phyloP scores from a whole-genome alignment of 768 basidiomycete genomes.

The Russula sp. region DNA sequence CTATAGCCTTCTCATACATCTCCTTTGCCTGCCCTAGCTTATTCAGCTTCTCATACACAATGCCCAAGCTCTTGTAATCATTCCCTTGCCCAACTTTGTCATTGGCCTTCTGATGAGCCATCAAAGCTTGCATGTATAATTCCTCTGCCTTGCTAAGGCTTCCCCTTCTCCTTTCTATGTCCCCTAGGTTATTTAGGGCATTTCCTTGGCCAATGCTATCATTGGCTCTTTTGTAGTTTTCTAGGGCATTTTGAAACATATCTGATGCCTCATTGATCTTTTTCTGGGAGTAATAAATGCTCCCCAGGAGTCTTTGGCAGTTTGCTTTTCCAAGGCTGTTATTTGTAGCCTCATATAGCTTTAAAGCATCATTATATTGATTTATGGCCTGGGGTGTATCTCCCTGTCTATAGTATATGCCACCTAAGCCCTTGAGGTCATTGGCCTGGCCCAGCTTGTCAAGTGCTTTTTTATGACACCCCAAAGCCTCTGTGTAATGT shows the following conservation, averaged over 20 bases:
- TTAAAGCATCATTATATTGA: slow-evolving; percentile 4
- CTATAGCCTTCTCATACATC: slow-evolving; percentile 17
- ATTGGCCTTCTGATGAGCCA: slow-evolving; percentile 11
- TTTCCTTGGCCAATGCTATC: slow-evolving; percentile 18
- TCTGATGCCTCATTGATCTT: not conserved
- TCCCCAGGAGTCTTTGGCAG: slow-evolving; percentile 10
- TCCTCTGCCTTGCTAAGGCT: not conserved
- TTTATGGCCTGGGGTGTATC: not conserved
- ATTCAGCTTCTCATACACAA: slow-evolving; percentile 9
- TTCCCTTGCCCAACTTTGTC: slow-evolving; percentile 19
- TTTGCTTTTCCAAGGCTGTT: slow-evolving; percentile 17
- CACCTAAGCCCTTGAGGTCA: slow-evolving; percentile 21
- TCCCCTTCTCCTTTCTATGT: slow-evolving; percentile 10
- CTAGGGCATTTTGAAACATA: slow-evolving; percentile 14
- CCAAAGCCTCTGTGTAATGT: slow-evolving; percentile 2
- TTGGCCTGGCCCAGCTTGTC: slow-evolving; percentile 20
- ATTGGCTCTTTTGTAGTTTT: slow-evolving; percentile 4
- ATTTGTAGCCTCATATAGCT: not conserved
- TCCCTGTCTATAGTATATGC: slow-evolving; percentile 1
- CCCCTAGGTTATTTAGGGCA: slow-evolving; percentile 7
- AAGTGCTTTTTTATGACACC: slow-evolving; percentile 7
- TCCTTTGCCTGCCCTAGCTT: slow-evolving; percentile 8
- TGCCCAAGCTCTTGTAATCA: slow-evolving; percentile 13
- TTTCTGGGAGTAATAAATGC: slow-evolving; percentile 1
- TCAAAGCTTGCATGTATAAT: slow-evolving; percentile 2